A percentile compares a stretch with the other conserved stretches of the same genome.
These are phyloP conservation scores for Theobroma cacao DNA, from an alignment of 345 rosid genomes.

Conservation along the genomic window DNA sequence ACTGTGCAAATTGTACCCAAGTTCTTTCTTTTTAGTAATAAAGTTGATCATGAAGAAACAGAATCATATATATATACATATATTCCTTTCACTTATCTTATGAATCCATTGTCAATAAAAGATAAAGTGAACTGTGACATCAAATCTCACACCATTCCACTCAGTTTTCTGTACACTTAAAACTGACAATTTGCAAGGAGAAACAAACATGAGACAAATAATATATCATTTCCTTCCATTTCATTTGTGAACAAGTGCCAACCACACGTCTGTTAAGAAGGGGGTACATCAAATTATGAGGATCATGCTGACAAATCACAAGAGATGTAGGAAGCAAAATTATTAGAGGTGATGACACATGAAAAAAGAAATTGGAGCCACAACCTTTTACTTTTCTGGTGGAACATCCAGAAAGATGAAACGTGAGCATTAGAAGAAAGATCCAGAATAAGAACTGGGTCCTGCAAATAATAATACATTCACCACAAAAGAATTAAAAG, in stretches of 20 bases:
- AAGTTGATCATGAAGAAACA: background rate
- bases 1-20: background rate
- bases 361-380: background rate
- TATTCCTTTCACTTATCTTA: background rate
- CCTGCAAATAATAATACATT: conserved; percentile 47
- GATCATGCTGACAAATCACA: background rate
- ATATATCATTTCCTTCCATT: background rate
- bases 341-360: background rate
- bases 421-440: conserved; percentile 60
- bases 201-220: background rate
- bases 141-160: background rate
- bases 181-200: background rate
- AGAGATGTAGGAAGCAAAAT: background rate
- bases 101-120: background rate
- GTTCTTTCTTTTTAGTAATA: background rate
- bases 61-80: background rate
- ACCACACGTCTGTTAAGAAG: background rate
- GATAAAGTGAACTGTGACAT: background rate
- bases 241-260: background rate
- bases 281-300: background rate
- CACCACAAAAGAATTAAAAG: background rate
- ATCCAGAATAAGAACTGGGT: conserved; percentile 76
- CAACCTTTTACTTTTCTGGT: conserved; percentile 94
- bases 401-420: conserved; percentile 93
- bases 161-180: background rate